Conservation (phyloP, 179 eudicot species). For the Spergularia azorica region DNA sequence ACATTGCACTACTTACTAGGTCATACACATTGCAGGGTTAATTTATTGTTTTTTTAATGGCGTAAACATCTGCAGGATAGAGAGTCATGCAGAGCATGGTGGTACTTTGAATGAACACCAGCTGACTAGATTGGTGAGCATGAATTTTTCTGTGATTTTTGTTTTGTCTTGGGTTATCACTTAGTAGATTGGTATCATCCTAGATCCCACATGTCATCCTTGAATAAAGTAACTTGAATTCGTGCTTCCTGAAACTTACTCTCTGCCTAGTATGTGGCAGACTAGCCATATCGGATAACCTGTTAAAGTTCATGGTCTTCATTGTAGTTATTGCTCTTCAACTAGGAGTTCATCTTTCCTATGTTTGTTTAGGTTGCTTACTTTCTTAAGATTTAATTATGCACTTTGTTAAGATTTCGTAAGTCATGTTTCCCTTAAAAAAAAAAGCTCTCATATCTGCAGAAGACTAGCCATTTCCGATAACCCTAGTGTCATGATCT, state of each 20-base stretch:
- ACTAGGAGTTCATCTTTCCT: background rate
- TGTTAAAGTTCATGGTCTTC: background rate
- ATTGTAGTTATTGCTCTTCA: background rate
- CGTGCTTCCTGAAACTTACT: background rate
- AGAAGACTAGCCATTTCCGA: background rate
- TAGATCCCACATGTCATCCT: background rate
- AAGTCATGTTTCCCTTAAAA: too few relatives aligned
- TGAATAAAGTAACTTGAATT: background rate
- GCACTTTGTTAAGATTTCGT: too few relatives aligned
- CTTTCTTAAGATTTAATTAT: background rate
- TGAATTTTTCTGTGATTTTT: background rate
- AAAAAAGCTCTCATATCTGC: background rate
- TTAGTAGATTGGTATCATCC: background rate
- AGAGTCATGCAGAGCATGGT: conserved; percentile 98
- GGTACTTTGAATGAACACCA: conserved; percentile 99
- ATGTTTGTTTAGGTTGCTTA: too few relatives aligned
- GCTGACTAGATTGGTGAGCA: conserved; percentile 91
- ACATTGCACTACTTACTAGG: background rate
- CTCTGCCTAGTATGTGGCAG: background rate
- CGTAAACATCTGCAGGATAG: conserved; percentile 60
- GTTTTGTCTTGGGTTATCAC: conserved; percentile 1
- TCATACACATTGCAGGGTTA: background rate
- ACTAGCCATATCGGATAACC: background rate
- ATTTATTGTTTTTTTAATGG: conserved; percentile 21
- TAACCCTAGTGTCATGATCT: background rate